phyloP scores from a whole-genome alignment of 257 asterid species.

The Petunia secreta region DNA sequence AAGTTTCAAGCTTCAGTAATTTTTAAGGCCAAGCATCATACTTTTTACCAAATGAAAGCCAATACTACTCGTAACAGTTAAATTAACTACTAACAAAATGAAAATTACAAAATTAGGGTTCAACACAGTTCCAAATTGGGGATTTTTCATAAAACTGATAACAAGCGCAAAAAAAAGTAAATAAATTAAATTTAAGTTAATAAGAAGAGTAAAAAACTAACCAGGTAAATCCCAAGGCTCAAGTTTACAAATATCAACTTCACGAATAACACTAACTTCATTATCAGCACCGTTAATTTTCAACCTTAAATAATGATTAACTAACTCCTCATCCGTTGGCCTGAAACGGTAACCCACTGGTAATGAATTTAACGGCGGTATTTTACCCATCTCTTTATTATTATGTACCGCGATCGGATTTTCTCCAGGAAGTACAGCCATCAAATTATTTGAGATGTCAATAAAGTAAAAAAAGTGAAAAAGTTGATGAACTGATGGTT shows the following conservation, averaged over 20 bases:
- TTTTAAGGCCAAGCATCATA: neutral
- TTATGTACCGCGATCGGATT: constrained; percentile 60
- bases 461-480: neutral
- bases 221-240: constrained; percentile 94
- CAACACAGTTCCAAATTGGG: neutral
- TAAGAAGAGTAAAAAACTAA: constrained; percentile 20
- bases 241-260: constrained; percentile 77
- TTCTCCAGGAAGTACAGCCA: constrained; percentile 61
- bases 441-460: constrained; percentile 24
- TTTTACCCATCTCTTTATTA: constrained; percentile 47
- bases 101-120: neutral
- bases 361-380: constrained; percentile 56
- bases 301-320: constrained; percentile 70
- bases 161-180: neutral
- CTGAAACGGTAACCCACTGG: constrained; percentile 95
- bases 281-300: constrained; percentile 66
- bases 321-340: constrained; percentile 91
- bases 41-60: neutral
- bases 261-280: constrained; percentile 76
- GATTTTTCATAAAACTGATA: neutral
- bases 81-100: neutral
- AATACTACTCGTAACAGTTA: neutral
- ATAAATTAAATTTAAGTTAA: neutral
- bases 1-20: neutral
- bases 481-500: neutral